phyloP scores from a whole-genome alignment of 768 basidiomycete genomes.

The Phylloporus arenicola region DNA sequence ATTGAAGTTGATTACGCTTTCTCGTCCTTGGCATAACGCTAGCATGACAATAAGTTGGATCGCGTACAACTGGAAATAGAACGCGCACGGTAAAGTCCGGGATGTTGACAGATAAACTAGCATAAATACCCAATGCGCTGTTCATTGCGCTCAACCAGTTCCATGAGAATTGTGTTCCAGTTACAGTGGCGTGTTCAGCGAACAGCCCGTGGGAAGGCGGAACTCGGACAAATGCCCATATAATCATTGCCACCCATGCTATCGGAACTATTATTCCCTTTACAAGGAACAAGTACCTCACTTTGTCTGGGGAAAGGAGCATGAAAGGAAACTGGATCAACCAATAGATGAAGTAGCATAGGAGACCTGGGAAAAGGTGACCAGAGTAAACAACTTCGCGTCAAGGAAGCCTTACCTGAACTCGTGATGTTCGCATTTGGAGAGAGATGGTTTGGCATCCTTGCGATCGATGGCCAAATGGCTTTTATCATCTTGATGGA shows the following conservation, averaged over 20 bases:
- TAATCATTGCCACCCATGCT: slow-evolving; percentile 65
- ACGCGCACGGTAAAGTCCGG: slow-evolving; percentile 68
- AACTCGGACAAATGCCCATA: slow-evolving; percentile 72
- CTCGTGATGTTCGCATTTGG: slow-evolving; percentile 57
- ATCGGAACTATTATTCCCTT: slow-evolving; percentile 63
- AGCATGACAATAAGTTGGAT: slow-evolving; percentile 2
- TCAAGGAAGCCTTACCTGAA: slow-evolving; percentile 25
- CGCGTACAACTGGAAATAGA: neutral
- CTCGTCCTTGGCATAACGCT: slow-evolving; percentile 70
- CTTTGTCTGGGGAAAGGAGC: slow-evolving; percentile 70
- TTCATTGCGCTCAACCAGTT: slow-evolving; percentile 77
- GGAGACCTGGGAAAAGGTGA: slow-evolving; percentile 32
- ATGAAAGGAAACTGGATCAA: slow-evolving; percentile 71
- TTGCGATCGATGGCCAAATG: slow-evolving; percentile 71
- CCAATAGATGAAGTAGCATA: slow-evolving; percentile 78
- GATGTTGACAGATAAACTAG: slow-evolving; percentile 72
- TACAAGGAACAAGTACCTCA: slow-evolving; percentile 70
- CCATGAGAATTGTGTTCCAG: slow-evolving; percentile 60
- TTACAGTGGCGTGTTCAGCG: slow-evolving; percentile 37
- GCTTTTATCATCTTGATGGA: slow-evolving; percentile 63
- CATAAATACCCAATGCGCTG: slow-evolving; percentile 68
- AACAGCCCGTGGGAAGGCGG: slow-evolving; percentile 60
- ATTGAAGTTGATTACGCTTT: slow-evolving; percentile 18
- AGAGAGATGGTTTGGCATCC: slow-evolving; percentile 61
- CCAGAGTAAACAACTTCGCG: too few relatives aligned